phyloP scores from a whole-genome alignment of 305 asterid species.

The Fraxinus nigra region DNA sequence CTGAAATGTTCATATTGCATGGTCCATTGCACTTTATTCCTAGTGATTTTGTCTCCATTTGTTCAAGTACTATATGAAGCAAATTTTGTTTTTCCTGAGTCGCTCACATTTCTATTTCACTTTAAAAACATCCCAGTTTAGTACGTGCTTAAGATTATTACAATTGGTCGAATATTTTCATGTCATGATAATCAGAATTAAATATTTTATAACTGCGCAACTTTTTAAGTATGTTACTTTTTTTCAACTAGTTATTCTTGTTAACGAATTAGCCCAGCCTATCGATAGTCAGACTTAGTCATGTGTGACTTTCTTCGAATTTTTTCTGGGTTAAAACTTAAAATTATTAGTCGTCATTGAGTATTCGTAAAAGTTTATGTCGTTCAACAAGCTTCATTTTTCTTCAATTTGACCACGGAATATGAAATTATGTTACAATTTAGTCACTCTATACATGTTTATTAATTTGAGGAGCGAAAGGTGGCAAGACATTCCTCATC shows the following conservation, averaged over 20 bases:
- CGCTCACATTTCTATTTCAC: not conserved
- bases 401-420: not conserved
- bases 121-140: not conserved
- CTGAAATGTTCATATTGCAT: slow-evolving; percentile 1
- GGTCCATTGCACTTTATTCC: slow-evolving; percentile 11
- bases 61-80: not conserved
- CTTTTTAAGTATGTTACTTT: not conserved
- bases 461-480: not conserved
- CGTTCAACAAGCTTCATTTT: not conserved
- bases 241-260: not conserved
- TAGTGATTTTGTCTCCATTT: not conserved
- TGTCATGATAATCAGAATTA: not conserved
- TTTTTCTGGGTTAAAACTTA: not conserved
- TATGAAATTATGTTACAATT: not conserved
- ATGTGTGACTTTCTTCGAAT: not conserved
- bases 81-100: not conserved
- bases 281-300: not conserved
- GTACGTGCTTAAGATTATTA: not conserved
- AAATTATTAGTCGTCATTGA: too few relatives aligned
- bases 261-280: not conserved
- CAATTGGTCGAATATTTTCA: not conserved
- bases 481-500: not conserved
- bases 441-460: not conserved
- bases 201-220: not conserved
- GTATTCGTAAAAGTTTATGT: not conserved